Evolutionary conservation across 2,329 filamentous ascomycete species (phyloP), one percentile per base, ranked within the genome.

Genomic region (Ascochyta pisi): DNA sequence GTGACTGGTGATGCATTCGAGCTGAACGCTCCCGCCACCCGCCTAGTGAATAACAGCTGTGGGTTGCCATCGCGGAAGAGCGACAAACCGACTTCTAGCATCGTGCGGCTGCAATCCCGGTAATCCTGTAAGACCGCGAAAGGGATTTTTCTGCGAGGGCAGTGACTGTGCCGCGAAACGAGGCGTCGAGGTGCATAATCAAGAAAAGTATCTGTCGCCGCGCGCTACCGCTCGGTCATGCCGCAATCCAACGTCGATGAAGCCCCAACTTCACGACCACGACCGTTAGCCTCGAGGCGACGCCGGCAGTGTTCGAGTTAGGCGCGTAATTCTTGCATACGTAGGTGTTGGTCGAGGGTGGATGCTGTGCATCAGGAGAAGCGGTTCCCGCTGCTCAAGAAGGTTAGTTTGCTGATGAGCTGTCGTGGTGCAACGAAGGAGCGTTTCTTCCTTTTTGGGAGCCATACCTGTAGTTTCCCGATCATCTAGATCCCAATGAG

Each of bases 1-100:
- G 58, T 54, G 49, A 59, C 63, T 63, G 57, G 60, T 63, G 62
- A 57, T 62, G 60, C 60, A 63, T 63, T 57, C 58, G 55, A 74
- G 69, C 70, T 74, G 71, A 70, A 60, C 45, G 50, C 43, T 60
- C 42, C 41, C 46, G 52, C 40, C 46, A 45, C 47, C 43, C 33
- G 24, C 10, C 26, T 39, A 51, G 38, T 24, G 24, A 31, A 47
- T 47, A 16, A 54, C 60, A 58, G 62, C 53, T 60, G 63, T 64
- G 65, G 60, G 57, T 67, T 59, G 64, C 64, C 57, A 52, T 69
- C 55, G 60, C 59, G 54, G 58, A 59, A 64, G 61, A 46, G 62
- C 64, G 57, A 62, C 56, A 55, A 51, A 49, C 60, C 53, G 50
- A 63, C 61, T 55, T 61, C 58, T 64, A 54, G 55, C 54, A 60